A percentile compares a stretch with the other conserved stretches of the same genome.
Evolutionary conservation across 2,329 filamentous ascomycete genomes (phyloP).

Genomic region (Paraconiothyrium sp.): DNA sequence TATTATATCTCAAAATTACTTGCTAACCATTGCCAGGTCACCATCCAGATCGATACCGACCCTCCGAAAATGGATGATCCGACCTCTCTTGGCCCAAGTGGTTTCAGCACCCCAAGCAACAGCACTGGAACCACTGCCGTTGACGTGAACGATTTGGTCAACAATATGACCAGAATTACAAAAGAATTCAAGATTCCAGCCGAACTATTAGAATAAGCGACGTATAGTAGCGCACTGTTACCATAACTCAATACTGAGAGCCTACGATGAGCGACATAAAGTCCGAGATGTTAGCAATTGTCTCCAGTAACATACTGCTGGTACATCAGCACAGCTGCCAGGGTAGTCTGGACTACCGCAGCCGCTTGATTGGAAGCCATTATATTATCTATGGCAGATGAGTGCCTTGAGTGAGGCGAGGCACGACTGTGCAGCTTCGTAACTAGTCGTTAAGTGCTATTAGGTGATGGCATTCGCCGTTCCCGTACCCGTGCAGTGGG

Average conservation of each 20-base stretch:
- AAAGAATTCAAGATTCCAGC: conserved; percentile 46
- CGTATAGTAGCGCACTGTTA: neutral
- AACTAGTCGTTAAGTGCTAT: too few species aligned
- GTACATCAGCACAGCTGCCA: neutral
- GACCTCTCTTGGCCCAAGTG: conserved; percentile 26
- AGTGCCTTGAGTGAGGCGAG: too few species aligned
- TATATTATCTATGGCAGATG: too few species aligned
- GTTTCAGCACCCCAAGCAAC: conserved; percentile 20
- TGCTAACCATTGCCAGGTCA: conserved; percentile 51
- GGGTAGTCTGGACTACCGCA: neutral
- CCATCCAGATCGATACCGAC: conserved; percentile 59
- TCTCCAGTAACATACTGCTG: neutral
- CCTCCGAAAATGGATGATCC: conserved; percentile 53
- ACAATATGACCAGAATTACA: conserved; percentile 43
- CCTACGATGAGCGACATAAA: neutral
- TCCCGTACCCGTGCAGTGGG: too few species aligned
- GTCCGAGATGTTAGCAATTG: neutral
- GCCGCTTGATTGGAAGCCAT: neutral
- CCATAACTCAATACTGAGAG: neutral
- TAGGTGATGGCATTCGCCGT: too few species aligned
- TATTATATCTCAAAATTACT: conserved; percentile 1
- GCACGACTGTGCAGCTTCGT: too few species aligned
- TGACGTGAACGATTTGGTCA: conserved; percentile 39
- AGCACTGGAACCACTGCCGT: conserved; percentile 29
- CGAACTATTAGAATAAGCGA: conserved; percentile 42